Evolutionary conservation across 2,329 filamentous ascomycete genomes (phyloP).

Genomic region (Geosmithia putterillii): DNA sequence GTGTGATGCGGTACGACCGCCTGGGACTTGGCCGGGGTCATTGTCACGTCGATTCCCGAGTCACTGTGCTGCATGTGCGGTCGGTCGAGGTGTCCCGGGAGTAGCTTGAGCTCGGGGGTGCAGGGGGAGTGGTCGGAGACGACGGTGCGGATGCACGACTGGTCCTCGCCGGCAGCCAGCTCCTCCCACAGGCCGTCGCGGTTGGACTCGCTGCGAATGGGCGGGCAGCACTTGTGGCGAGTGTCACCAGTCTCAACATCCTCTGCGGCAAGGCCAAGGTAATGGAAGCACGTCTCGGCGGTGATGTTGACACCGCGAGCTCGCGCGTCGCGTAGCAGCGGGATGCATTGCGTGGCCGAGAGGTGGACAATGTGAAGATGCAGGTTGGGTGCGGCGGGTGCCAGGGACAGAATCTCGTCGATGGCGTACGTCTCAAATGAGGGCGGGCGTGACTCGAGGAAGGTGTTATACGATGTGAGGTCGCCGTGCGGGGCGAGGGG

Average conservation of each 20-base stretch:
- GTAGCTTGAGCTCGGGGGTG: constrained; percentile 84
- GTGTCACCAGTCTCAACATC: constrained; percentile 76
- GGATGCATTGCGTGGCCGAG: constrained; percentile 79
- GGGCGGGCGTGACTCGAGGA: constrained; percentile 80
- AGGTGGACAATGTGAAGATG: constrained; percentile 90
- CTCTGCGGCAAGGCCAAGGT: constrained; percentile 75
- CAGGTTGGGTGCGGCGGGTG: constrained; percentile 66
- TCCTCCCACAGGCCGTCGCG: constrained; percentile 83
- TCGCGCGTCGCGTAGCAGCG: constrained; percentile 63
- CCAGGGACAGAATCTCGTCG: constrained; percentile 71
- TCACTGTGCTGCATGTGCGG: constrained; percentile 33
- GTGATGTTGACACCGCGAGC: constrained; percentile 70
- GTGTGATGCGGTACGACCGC: constrained; percentile 11
- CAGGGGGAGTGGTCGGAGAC: constrained; percentile 95
- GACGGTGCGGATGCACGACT: constrained; percentile 80
- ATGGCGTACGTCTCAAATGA: constrained; percentile 87
- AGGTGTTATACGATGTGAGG: constrained; percentile 72
- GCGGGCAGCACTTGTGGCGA: constrained; percentile 88
- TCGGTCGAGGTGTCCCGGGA: constrained; percentile 51
- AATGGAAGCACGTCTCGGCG: constrained; percentile 93
- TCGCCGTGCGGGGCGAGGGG: constrained; percentile 61
- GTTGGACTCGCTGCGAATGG: constrained; percentile 71
- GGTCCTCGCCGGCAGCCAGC: constrained; percentile 47
- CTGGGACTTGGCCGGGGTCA: constrained; percentile 14
- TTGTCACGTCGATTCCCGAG: constrained; percentile 37